Base-by-base conservation (phyloP, 495 filamentous ascomycete genomes). In the Aspergillus ellipticus region DNA sequence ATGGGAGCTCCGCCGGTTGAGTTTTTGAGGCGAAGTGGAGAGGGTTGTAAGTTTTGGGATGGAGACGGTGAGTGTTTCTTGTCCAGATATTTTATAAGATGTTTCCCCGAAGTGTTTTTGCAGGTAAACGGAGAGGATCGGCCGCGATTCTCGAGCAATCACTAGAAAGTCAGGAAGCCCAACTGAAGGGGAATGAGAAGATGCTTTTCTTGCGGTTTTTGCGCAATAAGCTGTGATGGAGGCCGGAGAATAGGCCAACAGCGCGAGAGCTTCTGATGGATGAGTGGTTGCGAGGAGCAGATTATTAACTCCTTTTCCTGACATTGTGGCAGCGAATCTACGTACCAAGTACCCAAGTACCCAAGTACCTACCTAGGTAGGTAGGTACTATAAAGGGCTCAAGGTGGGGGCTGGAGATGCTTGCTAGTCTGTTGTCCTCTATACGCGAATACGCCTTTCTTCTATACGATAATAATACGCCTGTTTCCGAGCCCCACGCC, bases 181-280 rank as follows among this genome's bases (percentile, higher is more conserved):
- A 45, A 24, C 58, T 75, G 16, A 24, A 62, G 9, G 62, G 58
- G 1, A 51, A 66, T 49, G 55, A 67, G 15, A 66, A 72, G 47
- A 54, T 56, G n/a, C 42, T 51, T 29, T 79, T 78, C 54, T 53
- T 79, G 17, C 11, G 48, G 1, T 66, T 77, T 37, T 64, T 76
- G 53, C 53, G 65, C 5, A 58, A 55, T 46, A 72, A 75, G 68
- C 53, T 81, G 28, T 61, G 65, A 28, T 79, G 76, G 77, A 22
- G 57, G 8, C 75, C 77, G 10, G 60, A 70, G 20, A 57, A 74
- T 10, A 62, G 75, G 19, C 62, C 60, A 49, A 70, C 67, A 17
- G 76, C 75, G 6, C 59, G 60, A 42, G 62, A 75, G 60, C 58
- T 79, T 22, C 43, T 73, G 11, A 51, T 68, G 0, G 67, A 78